Conservation (phyloP, 2,329 filamentous ascomycete species). For the Colletotrichum eleusines region DNA sequence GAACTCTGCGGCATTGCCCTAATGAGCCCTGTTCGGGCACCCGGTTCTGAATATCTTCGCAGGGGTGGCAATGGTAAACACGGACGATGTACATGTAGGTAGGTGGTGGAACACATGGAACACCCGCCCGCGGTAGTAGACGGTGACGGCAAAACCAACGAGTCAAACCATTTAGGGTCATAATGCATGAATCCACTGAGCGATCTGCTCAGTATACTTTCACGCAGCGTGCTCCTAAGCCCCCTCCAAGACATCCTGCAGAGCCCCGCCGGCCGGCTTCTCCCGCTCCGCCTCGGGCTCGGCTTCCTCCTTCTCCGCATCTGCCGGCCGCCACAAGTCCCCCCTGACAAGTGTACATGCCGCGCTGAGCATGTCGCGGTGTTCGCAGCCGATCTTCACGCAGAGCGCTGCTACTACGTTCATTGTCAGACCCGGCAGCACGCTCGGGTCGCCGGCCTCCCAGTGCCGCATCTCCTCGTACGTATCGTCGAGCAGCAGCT, state of each 20-base stretch:
- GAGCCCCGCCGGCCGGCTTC: slow-evolving; percentile 10
- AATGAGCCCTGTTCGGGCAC: no score
- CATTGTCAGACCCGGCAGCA: slow-evolving; percentile 40
- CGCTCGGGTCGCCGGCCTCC: slow-evolving; percentile 36
- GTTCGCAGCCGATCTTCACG: slow-evolving; percentile 30
- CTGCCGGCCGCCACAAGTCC: slow-evolving; percentile 23
- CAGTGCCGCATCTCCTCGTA: slow-evolving; percentile 39
- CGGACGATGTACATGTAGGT: no score
- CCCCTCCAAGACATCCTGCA: background rate
- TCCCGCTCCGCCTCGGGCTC: slow-evolving; percentile 10
- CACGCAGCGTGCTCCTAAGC: background rate
- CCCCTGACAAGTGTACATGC: slow-evolving; percentile 32
- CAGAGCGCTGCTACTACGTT: slow-evolving; percentile 24
- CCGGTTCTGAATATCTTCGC: no score
- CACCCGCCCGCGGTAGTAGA: no score
- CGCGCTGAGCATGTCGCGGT: slow-evolving; percentile 19
- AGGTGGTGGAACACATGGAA: no score
- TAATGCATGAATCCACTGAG: slow-evolving; percentile 27
- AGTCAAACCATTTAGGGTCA: slow-evolving; percentile 10
- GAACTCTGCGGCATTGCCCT: no score
- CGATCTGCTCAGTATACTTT: background rate
- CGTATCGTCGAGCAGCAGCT: slow-evolving; percentile 34
- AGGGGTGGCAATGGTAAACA: no score
- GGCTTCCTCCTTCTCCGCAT: background rate
- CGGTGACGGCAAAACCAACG: no score